phyloP scores from a whole-genome alignment of 1,284 basidiomycete genomes.

The Cryptococcus sp. region DNA sequence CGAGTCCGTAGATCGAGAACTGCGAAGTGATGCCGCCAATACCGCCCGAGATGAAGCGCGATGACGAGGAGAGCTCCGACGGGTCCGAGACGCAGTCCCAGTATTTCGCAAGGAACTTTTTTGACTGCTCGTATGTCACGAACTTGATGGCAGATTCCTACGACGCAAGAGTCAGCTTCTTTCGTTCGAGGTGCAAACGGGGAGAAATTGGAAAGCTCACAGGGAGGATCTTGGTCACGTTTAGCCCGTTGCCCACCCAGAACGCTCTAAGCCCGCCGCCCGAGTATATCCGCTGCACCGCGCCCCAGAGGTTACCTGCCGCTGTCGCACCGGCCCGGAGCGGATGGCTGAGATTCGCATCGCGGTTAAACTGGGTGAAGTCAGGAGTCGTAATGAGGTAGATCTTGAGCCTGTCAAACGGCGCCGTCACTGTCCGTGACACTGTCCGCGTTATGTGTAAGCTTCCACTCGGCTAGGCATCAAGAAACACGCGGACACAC shows the following conservation, averaged over 20 bases:
- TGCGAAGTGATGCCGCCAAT: slow-evolving; percentile 93
- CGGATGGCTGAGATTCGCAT: slow-evolving; percentile 41
- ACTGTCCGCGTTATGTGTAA: slow-evolving; percentile 55
- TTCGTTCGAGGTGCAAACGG: no score
- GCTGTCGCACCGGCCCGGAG: slow-evolving; percentile 50
- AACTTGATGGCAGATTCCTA: slow-evolving; percentile 97
- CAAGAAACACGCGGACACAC: slow-evolving; percentile 53
- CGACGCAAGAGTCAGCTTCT: background rate
- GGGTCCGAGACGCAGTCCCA: slow-evolving; percentile 87
- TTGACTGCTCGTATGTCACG: slow-evolving; percentile 89
- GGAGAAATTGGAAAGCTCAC: slow-evolving; percentile 33
- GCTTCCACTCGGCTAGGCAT: background rate
- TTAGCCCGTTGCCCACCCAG: slow-evolving; percentile 70
- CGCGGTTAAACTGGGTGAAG: slow-evolving; percentile 13
- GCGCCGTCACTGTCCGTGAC: slow-evolving; percentile 92
- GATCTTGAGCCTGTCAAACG: slow-evolving; percentile 94
- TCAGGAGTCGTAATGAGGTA: slow-evolving; percentile 80
- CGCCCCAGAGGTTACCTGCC: slow-evolving; percentile 65
- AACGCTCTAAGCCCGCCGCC: slow-evolving; percentile 82
- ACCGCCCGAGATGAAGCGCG: slow-evolving; percentile 91
- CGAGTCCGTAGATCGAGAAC: slow-evolving; percentile 57
- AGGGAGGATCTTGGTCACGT: slow-evolving; percentile 81
- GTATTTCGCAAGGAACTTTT: slow-evolving; percentile 89
- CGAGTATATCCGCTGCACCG: slow-evolving; percentile 73
- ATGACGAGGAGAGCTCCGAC: slow-evolving; percentile 83